These are phyloP conservation scores for Penicillium lividum DNA, from an alignment of 495 filamentous ascomycete genomes.

Conservation along the genomic window DNA sequence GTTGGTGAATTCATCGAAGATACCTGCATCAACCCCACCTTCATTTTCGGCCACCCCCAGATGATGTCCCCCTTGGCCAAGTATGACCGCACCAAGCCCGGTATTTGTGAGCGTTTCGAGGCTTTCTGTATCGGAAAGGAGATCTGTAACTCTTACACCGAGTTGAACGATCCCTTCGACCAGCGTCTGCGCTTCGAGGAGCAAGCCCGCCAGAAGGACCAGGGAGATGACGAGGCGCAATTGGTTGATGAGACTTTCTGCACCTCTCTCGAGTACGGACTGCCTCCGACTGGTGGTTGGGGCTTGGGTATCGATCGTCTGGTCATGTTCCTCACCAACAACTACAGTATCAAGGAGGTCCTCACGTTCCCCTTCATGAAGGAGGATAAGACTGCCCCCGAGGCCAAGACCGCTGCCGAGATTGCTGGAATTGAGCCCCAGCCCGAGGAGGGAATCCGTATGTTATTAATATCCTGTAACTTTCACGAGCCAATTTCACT, in stretches of 20 bases:
- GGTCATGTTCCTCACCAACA: constrained; percentile 96
- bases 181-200: constrained; percentile 94
- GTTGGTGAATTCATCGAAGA: constrained; percentile 96
- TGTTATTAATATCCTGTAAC: constrained; percentile 42
- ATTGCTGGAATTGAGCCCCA: constrained; percentile 62
- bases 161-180: constrained; percentile 96
- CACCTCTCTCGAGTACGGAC: constrained; percentile 76
- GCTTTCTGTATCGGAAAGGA: constrained; percentile 98
- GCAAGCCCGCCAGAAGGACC: constrained; percentile 91
- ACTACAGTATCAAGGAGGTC: constrained; percentile 95
- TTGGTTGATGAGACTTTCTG: constrained; percentile 94
- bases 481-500: constrained; percentile 32
- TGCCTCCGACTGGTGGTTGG: constrained; percentile 95
- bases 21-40: constrained; percentile 91
- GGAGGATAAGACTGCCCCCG: constrained; percentile 55
- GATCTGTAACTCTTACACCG: constrained; percentile 92
- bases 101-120: constrained; percentile 95
- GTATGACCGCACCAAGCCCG: constrained; percentile 77
- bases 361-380: constrained; percentile 90
- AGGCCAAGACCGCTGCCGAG: constrained; percentile 63
- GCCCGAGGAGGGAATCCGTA: constrained; percentile 69
- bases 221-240: constrained; percentile 97
- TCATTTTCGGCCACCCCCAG: constrained; percentile 91
- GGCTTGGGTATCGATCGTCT: constrained; percentile 96
- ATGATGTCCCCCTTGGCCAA: constrained; percentile 99